Evolutionary conservation across 176 grass and related monocot species (phyloP).

Genomic region (Areca catechu): DNA sequence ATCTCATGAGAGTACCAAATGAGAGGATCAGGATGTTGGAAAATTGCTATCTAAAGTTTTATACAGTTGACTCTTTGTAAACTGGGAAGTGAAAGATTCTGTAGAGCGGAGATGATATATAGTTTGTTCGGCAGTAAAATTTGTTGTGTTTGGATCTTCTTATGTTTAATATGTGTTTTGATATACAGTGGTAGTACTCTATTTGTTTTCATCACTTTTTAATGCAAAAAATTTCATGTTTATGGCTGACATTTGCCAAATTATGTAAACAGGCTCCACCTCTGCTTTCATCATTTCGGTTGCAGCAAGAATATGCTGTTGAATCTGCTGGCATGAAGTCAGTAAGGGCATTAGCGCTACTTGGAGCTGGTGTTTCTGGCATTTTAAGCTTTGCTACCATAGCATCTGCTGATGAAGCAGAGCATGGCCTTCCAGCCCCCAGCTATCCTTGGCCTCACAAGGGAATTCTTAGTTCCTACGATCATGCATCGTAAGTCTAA

Average conservation of each 20-base stretch:
- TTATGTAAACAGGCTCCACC: slow-evolving; percentile 37
- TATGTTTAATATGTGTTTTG: too few species aligned
- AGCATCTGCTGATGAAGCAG: slow-evolving; percentile 87
- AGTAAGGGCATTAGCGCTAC: slow-evolving; percentile 58
- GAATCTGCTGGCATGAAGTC: slow-evolving; percentile 32
- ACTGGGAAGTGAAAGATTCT: too few species aligned
- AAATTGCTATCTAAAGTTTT: too few species aligned
- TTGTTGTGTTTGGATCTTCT: too few species aligned
- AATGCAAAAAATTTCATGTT: too few species aligned
- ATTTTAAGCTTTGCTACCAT: slow-evolving; percentile 64
- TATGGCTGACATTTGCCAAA: neutral
- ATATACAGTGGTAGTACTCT: too few species aligned
- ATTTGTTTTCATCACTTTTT: too few species aligned
- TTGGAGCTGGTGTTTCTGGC: slow-evolving; percentile 77
- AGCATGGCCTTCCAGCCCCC: slow-evolving; percentile 70
- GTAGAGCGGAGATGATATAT: too few species aligned
- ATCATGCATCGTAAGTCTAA: slow-evolving; percentile 82
- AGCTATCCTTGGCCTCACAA: slow-evolving; percentile 93
- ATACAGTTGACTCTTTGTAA: too few species aligned
- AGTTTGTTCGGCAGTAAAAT: too few species aligned
- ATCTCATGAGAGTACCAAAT: too few species aligned
- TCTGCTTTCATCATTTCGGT: slow-evolving; percentile 37
- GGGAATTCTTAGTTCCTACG: slow-evolving; percentile 95
- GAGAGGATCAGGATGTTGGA: too few species aligned
- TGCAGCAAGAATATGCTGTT: slow-evolving; percentile 54